Base-by-base conservation (phyloP, 192 early-diverging fungal genomes). In the Entophlyctis helioformis region DNA sequence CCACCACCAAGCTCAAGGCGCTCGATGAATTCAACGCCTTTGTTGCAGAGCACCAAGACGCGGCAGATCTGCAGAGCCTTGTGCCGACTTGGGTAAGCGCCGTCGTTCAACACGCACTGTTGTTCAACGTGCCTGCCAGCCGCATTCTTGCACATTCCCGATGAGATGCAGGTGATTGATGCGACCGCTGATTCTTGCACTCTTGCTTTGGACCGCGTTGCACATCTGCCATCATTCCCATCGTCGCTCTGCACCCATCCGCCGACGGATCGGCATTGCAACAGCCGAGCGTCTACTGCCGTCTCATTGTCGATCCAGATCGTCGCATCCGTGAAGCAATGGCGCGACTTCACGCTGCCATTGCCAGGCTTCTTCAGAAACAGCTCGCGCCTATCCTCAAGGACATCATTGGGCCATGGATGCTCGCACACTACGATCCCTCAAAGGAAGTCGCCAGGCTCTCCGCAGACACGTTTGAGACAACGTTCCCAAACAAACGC, bases 1-100 rank as follows among this genome's bases (percentile, higher is more conserved):
- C 86, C 6, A 80, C 68, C 23, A 98, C 94, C 38, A 85, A 83
- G 59, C 57, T 83, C 22, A 89, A 86, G 22, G 92, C 91, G 3
- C 59, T 91, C 25, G 85, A 86, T 34, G 91, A 95, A 48, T 54
- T 96, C 15, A 63, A 69, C 35, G 53, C 50, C 10, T 89, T 91
- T 57, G 11, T 46, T 20, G 42, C 52, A 2, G 26, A 18, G n/a
- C 34, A 55, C 11, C 46, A 43, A 11, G 47, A 35, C 21, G 38
- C 54, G 21, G 43, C 51, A 9, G 16, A 18, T 12, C 54, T 71
- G 1, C 42, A 66, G 24, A 46, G 44, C 2, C 51, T 69, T 43
- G 33, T 69, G 25, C 54, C 71, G 11, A 56, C 60, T 21, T 71
- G 68, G 70, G 54, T 56, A 33, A 13, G 48, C 29, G n/a, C n/a